Conservation (phyloP, 164 flowering plant genomes). For the Brasenia schreberi region DNA sequence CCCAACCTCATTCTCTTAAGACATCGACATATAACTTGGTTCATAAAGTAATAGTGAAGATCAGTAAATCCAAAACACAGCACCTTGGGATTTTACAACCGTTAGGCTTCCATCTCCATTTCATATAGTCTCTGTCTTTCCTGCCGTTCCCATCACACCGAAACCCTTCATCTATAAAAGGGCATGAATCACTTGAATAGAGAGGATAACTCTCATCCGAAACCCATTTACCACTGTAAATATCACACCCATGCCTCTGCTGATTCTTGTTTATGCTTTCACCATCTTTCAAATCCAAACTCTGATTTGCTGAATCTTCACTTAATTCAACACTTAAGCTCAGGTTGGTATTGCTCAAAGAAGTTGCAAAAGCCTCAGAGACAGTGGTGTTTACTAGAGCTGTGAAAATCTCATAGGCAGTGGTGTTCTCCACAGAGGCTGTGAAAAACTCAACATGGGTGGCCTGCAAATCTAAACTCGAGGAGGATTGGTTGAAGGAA, state of each 20-base stretch:
- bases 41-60: background rate
- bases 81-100: conserved; percentile 82
- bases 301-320: conserved; percentile 1
- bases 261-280: conserved; percentile 8
- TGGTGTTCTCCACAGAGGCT: conserved; percentile 14
- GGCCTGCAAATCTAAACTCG: conserved; percentile 10
- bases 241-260: conserved; percentile 36
- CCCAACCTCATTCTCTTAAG: background rate
- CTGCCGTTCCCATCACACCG: conserved; percentile 77
- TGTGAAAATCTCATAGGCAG: conserved; percentile 12
- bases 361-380: conserved; percentile 4
- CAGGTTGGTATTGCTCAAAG: background rate
- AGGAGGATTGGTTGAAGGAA: conserved; percentile 19
- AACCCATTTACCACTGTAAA: conserved; percentile 70
- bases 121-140: conserved; percentile 54
- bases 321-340: background rate
- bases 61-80: background rate
- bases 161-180: conserved; percentile 86
- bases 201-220: conserved; percentile 74
- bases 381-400: conserved; percentile 12
- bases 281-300: conserved; percentile 3
- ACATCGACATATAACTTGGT: background rate
- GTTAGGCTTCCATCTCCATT: conserved; percentile 91
- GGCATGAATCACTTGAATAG: conserved; percentile 61
- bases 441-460: conserved; percentile 12